Evolutionary conservation across 176 grass and related monocot genomes (phyloP).

Genomic region (Carex pumila): DNA sequence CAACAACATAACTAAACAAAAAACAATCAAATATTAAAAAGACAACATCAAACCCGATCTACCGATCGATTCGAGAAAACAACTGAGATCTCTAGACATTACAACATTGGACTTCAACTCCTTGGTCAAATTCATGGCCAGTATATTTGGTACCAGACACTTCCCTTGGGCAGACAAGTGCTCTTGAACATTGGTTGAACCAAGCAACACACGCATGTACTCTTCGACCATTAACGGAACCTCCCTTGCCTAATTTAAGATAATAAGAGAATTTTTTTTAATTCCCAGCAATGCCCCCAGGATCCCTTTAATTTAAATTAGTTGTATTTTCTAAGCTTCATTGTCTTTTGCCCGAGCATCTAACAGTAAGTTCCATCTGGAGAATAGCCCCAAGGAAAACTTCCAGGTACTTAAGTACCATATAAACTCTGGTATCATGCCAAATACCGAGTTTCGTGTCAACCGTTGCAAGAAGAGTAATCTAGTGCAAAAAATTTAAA

Average conservation of each 20-base stretch:
- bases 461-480: too few relatives aligned
- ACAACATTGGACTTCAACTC: constrained; percentile 38
- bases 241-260: constrained; percentile 14
- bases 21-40: neutral
- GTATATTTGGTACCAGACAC: neutral
- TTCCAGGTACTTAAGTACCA: neutral
- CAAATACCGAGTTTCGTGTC: neutral
- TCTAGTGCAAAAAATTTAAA: too few relatives aligned
- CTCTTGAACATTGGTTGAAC: neutral
- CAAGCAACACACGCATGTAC: constrained; percentile 38
- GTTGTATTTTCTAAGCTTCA: neutral
- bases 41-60: too few relatives aligned
- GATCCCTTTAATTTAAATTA: neutral
- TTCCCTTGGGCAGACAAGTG: too few relatives aligned
- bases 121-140: neutral
- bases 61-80: constrained; percentile 29
- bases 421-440: neutral
- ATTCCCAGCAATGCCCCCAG: neutral
- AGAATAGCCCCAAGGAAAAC: neutral
- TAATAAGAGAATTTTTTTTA: neutral
- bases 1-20: constrained; percentile 14
- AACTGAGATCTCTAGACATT: constrained; percentile 31
- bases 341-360: neutral
- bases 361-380: neutral
- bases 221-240: constrained; percentile 12